Conservation (phyloP, 805 yeast species). For the Pichia membranifaciens region DNA sequence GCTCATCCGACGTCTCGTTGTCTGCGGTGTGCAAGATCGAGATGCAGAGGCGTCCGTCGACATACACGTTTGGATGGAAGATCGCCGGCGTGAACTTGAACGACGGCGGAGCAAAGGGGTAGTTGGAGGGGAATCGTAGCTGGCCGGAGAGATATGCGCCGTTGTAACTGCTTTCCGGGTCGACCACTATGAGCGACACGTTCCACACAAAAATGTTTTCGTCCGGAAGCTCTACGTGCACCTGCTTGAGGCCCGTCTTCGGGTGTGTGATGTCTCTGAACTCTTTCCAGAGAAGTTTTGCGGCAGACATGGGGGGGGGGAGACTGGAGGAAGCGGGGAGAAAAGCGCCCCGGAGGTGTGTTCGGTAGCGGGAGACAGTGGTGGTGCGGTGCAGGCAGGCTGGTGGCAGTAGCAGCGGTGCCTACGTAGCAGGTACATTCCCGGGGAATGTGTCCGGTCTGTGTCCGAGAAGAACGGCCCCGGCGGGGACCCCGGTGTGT, state of each 20-base stretch:
- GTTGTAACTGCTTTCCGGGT: constrained; percentile 83
- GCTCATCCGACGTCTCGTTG: constrained; percentile 81
- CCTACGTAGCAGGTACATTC: neutral
- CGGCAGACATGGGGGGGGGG: constrained; percentile 37
- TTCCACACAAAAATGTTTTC: constrained; percentile 66
- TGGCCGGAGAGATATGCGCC: constrained; percentile 95
- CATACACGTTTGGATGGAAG: constrained; percentile 93
- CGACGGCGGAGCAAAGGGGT: constrained; percentile 89
- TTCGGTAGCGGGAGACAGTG: neutral
- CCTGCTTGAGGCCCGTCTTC: constrained; percentile 49
- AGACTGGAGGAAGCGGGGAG: too few species aligned
- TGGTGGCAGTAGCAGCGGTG: neutral
- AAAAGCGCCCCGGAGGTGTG: too few species aligned
- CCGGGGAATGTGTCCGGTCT: too few species aligned
- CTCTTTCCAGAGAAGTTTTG: constrained; percentile 80
- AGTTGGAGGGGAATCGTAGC: constrained; percentile 86
- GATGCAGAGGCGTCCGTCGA: constrained; percentile 90
- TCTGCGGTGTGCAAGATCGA: constrained; percentile 91
- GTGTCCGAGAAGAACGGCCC: too few species aligned
- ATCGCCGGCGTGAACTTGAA: constrained; percentile 93
- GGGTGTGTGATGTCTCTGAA: constrained; percentile 91
- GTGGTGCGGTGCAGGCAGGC: neutral
- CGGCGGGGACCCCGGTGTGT: too few species aligned
- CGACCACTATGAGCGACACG: constrained; percentile 86
- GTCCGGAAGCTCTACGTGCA: constrained; percentile 37